Base-by-base conservation (phyloP, 2,329 filamentous ascomycete genomes). In the Colletotrichum navitas region DNA sequence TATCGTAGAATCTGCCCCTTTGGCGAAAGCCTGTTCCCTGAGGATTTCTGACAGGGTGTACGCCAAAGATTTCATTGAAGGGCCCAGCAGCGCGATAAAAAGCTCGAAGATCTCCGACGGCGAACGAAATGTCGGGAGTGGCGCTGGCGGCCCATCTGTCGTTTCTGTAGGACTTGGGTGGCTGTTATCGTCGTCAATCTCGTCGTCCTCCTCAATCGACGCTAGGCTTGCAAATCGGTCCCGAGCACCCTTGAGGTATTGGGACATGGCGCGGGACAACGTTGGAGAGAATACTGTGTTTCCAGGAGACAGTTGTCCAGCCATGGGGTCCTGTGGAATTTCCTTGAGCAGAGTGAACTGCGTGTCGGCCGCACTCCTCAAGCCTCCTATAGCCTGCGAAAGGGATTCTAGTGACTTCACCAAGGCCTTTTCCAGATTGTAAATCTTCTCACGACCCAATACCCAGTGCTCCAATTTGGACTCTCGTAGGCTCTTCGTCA, bases 1-100 rank as follows among this genome's bases (percentile, higher is more conserved):
- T 70, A 98, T 92, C 45, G 89, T 85, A 72, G 91, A 90, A 36
- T 91, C 86, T 0, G 92, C 89, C 1, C 88, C 87, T 16, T 89
- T 83, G 6, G 90, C 90, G 80, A 97, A 98, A 0, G 95, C 94
- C 1, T 97, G 87, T 73, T 97, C 94, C 64, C 94, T 91, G 10
- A 99, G 88, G 12, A 97, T 94, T 78, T 97, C 92, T 14, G 94
- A 94, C 49, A 99, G 82, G 0, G 96, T 98, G 76, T 93, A 96
- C 3, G 94, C 94, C n/a, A 99, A 84, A 0, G 95, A 98, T 80
- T 97, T 97, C 91, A 98, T 97, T 0, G 95, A 96, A 1, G 96
- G 96, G 0, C 96, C 96, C 29, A 99, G 85, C 75, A 96, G 90
- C 26, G 88, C 86, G 71, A 99, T 97, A 80, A 98, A 99, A 6